Evolutionary conservation across 345 rosid species (phyloP).

Genomic region (Toxicodendron radicans): DNA sequence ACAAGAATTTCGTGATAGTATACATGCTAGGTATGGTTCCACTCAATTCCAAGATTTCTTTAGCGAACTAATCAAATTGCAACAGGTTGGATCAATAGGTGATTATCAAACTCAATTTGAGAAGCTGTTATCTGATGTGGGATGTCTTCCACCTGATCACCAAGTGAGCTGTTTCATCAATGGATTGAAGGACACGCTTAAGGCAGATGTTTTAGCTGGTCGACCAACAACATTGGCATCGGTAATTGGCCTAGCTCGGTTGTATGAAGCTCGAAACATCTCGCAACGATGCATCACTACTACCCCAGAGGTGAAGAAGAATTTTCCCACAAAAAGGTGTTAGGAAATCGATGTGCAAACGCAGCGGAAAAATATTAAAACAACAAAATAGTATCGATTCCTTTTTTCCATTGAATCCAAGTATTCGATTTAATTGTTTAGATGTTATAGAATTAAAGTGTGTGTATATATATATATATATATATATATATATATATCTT

Average conservation of each 20-base stretch:
- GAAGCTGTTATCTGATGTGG: constrained; percentile 10
- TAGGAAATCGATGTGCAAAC: too few relatives aligned
- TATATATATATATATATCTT: too few relatives aligned
- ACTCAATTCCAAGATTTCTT: constrained; percentile 3
- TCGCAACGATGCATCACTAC: background rate
- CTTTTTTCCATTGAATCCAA: too few relatives aligned
- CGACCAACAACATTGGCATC: background rate
- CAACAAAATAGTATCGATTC: too few relatives aligned
- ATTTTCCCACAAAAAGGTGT: too few relatives aligned
- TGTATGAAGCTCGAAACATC: constrained; percentile 4
- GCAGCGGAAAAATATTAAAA: too few relatives aligned
- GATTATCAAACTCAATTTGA: background rate
- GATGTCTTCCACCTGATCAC: background rate
- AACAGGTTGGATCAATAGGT: background rate
- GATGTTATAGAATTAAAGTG: too few relatives aligned
- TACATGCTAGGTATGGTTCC: background rate
- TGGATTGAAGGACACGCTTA: background rate
- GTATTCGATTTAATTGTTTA: too few relatives aligned
- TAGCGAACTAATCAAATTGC: too few relatives aligned
- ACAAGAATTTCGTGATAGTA: background rate
- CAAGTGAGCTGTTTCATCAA: constrained; percentile 15
- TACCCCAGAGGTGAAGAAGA: too few relatives aligned
- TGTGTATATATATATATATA: too few relatives aligned
- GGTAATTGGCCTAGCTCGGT: background rate
- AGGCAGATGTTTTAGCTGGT: background rate